Evolutionary conservation across 2,329 filamentous ascomycete genomes (phyloP), one percentile per base, ranked within the genome.

Genomic region (Eurotiales sp.): DNA sequence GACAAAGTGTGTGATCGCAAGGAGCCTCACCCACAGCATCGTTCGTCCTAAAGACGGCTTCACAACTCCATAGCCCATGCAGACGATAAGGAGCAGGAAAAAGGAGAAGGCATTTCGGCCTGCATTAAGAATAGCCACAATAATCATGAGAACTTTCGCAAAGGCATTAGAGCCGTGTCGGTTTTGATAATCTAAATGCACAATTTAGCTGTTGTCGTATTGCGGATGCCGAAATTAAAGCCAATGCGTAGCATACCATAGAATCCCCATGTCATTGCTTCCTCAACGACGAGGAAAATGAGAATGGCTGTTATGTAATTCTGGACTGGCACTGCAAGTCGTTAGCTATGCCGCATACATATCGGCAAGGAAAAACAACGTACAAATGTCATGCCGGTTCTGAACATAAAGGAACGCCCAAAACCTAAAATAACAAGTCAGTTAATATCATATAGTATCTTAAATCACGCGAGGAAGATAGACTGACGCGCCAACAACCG

Each of bases 221-320:
- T 19, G 17, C 30, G 12, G 11, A 22, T 10, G 23, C 12, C 3
- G 15, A 29, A 14, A 19, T 12, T 7, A 48, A n/a, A 32, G 4
- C 12, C n/a, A n/a, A 2, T 42, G 27, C 17, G 21, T 3, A n/a
- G 55, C 77, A 54, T 75, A 88, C 85, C 85, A 69, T 97, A 99
- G 75, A 95, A 99, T 39, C 90, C 90, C 93, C 93, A 99, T 2
- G 93, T 99, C 82, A 97, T 91, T 64, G 97, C 77, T 85, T 97
- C 96, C 70, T 99, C 93, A 14, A 97, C 73, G 14, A 97, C 89
- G 39, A 99, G 76, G 73, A 99, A 99, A 47, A 93, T 83, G 45
- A 99, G 77, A 55, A 97, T 99, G 8, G 93, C 92, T 0, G 93
- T 99, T 61, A 99, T 97, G 70, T 99, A 99, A 69, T 99, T 99